Evolutionary conservation across 2,329 filamentous ascomycete genomes (phyloP), one percentile per base, ranked within the genome.

Genomic region (Grosmannia clavigera): DNA sequence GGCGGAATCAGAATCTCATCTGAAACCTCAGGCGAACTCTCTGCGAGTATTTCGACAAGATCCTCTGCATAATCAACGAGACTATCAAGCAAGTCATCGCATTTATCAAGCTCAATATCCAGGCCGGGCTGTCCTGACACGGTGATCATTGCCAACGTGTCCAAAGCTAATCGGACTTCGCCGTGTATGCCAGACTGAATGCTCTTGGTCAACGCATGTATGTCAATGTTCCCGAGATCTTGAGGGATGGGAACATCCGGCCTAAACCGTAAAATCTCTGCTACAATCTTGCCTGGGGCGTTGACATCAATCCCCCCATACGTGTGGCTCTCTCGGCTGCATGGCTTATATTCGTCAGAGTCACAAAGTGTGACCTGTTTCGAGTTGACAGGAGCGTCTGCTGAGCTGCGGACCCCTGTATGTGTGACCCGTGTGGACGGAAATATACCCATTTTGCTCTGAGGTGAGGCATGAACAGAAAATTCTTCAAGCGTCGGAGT

Each of bases 31-130:
- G 84, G 83, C 1, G 90, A 86, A 69, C 92, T 85, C 64, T 96
- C 90, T 0, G 86, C 87, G n/a, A 99, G 78, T 12, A 88, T 70
- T 48, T 96, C 90, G 29, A 92, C 76, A 70, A 96, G 90, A 14
- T 92, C 87, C 71, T 96, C 91, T 1, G 90, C 94, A 69, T 90
- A 96, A 65, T 97, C 94, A 40, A 96, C 77, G 58, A 99, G 74
- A 0, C 88, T 87, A 62, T 97, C 94, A 22, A 96, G 80, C 60
- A 99, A 73, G 69, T 97, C 94, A 61, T 96, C 92, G 68, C 90
- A 95, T 59, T 83, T 82, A 60, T 84, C 79, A 50, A 96, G 75
- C 51, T 84, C 79, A 25, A 86, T 74, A 51, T 85, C 83, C 22
- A 92, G 77, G n/a, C 80, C 78, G 29, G 86, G 79, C 5, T 81